Evolutionary conservation across 441 rosid genomes (phyloP), one percentile per base, ranked within the genome.

Genomic region (Adansonia rubrostipa): DNA sequence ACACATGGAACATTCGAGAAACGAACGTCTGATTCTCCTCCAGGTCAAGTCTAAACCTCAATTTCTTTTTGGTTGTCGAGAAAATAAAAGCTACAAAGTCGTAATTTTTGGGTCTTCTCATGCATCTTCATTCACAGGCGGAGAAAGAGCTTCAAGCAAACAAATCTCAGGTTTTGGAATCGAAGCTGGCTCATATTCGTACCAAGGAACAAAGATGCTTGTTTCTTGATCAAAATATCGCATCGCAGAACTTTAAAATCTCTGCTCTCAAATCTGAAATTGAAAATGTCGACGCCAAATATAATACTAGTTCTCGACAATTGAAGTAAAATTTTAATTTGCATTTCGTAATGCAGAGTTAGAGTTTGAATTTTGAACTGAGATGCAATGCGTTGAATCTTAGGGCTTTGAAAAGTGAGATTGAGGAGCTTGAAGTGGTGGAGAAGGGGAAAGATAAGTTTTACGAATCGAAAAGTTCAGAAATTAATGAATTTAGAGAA

Each of bases 101-200:
- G 51, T 77, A 70, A 62, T 45, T 79, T 20, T 42, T 57, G 47
- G 1, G 5, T 42, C 10, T 42, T 6, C 20, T n/a, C 42, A 50
- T 77, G 1, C 42, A 50, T 77, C 1, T 28, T 71, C 14, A 9
- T 66, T 60, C 78, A 78, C 85, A 92, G 93, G 91, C 83, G 17
- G 97, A 92, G 93, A 92, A 86, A 79, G 93, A 90, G 62, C 33
- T 85, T 77, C 93, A 90, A 82, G 86, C 73, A 9, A 81, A 67
- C 78, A 88, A 86, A 73, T 88, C 87, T 40, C 82, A 78, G 84
- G 42, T 85, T 33, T 74, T 94, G 73, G 84, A 82, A 4, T 77
- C 87, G 14, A 92, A 90, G 84, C 80, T 84, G 14, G 80, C 72
- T 2, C 78, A 69, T 71, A 73, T 90, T 56, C 80, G 80, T 62